A percentile compares a stretch with the other conserved stretches of the same genome.
These are phyloP conservation scores for Bathelium albidoporum DNA, from an alignment of 495 filamentous ascomycete genomes.

Conservation along the genomic window DNA sequence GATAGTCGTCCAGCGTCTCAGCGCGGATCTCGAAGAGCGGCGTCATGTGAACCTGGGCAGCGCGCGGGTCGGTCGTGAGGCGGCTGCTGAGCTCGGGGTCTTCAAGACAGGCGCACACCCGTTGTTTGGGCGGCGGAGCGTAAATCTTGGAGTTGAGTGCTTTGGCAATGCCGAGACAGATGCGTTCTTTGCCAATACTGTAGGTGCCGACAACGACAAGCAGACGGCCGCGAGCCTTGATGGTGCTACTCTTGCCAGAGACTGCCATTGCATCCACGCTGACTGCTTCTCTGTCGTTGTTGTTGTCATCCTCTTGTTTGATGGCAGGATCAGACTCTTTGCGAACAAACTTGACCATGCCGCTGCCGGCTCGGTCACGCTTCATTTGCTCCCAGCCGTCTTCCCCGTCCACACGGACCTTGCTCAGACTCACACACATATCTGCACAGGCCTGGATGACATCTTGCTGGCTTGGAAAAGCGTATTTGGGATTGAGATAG, in stretches of 20 bases:
- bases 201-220: slow-evolving; percentile 94
- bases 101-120: slow-evolving; percentile 74
- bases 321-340: slow-evolving; percentile 27
- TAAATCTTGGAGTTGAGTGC: slow-evolving; percentile 87
- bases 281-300: neutral
- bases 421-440: slow-evolving; percentile 66
- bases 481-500: slow-evolving; percentile 90
- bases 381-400: slow-evolving; percentile 45
- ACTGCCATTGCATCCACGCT: slow-evolving; percentile 24
- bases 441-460: slow-evolving; percentile 82
- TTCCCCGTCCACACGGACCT: slow-evolving; percentile 41
- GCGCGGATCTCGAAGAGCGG: slow-evolving; percentile 82
- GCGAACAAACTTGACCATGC: slow-evolving; percentile 55
- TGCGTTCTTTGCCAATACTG: slow-evolving; percentile 93
- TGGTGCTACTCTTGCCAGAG: slow-evolving; percentile 18
- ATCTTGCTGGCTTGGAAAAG: slow-evolving; percentile 79
- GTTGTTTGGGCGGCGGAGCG: slow-evolving; percentile 68
- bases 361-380: slow-evolving; percentile 37
- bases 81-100: slow-evolving; percentile 67
- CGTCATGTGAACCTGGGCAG: slow-evolving; percentile 97
- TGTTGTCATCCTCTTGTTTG: slow-evolving; percentile 26
- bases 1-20: slow-evolving; percentile 80
- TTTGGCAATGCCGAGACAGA: slow-evolving; percentile 82
- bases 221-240: slow-evolving; percentile 47
- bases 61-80: slow-evolving; percentile 67